These are phyloP conservation scores for Fragilaria crotonensis DNA, from an alignment of 108 stramenopile genomes.

Conservation along the genomic window DNA sequence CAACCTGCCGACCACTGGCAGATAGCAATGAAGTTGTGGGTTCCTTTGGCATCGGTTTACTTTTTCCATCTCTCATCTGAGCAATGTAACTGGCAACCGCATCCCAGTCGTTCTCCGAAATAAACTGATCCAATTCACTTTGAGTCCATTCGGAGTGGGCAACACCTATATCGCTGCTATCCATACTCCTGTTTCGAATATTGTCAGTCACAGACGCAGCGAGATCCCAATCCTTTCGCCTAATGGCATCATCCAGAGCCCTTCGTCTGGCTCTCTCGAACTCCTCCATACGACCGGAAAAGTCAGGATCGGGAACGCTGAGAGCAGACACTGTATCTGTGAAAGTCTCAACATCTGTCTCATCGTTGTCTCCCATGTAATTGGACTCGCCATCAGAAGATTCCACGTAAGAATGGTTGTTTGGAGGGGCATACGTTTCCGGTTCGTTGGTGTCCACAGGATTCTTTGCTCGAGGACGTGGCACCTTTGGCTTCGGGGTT, in stretches of 20 bases:
- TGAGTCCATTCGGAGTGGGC: slow-evolving; percentile 35
- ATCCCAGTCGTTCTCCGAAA: slow-evolving; percentile 74
- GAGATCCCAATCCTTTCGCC: slow-evolving; percentile 41
- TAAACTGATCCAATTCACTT: slow-evolving; percentile 64
- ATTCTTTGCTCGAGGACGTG: slow-evolving; percentile 4
- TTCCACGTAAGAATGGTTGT: background rate
- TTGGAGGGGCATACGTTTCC: background rate
- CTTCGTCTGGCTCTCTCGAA: slow-evolving; percentile 28
- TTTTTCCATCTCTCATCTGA: slow-evolving; percentile 32
- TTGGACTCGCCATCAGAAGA: background rate
- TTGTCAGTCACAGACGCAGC: slow-evolving; percentile 34
- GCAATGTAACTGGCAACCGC: slow-evolving; percentile 66
- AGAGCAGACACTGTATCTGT: slow-evolving; percentile 46
- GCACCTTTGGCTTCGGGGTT: slow-evolving; percentile 10
- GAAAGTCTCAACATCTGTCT: slow-evolving; percentile 4
- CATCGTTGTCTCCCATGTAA: slow-evolving; percentile 15
- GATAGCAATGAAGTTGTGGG: background rate
- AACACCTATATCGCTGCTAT: background rate
- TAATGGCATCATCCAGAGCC: slow-evolving; percentile 44
- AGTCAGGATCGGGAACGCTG: slow-evolving; percentile 34
- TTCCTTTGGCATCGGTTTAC: background rate
- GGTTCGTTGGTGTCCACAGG: slow-evolving; percentile 1
- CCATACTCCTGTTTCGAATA: slow-evolving; percentile 9
- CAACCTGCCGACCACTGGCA: background rate
- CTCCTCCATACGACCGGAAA: slow-evolving; percentile 17